phyloP scores from a whole-genome alignment of 164 flowering plant species.

The Nelumbo lutea region DNA sequence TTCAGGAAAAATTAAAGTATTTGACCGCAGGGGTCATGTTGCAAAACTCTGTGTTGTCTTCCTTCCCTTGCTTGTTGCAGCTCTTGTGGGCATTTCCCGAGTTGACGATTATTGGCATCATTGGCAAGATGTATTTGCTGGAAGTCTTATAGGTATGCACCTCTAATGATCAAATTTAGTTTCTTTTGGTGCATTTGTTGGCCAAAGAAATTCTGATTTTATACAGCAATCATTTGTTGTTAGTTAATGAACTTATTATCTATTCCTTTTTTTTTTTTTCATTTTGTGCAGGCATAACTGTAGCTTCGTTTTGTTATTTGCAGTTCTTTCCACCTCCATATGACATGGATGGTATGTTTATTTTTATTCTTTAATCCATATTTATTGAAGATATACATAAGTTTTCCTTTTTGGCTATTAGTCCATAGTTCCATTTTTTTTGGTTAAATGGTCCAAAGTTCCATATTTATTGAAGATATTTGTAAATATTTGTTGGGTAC shows the following conservation, averaged over 20 bases:
- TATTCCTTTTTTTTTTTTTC: too few relatives aligned
- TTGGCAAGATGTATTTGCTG: conserved; percentile 80
- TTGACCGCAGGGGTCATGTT: conserved; percentile 61
- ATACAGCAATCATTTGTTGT: too few relatives aligned
- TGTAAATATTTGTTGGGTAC: too few relatives aligned
- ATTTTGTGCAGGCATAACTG: conserved; percentile 35
- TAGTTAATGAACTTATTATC: background rate
- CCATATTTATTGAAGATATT: too few relatives aligned
- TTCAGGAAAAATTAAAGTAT: conserved; percentile 59
- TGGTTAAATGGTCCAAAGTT: too few relatives aligned
- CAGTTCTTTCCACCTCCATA: conserved; percentile 65
- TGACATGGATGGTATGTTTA: conserved; percentile 36
- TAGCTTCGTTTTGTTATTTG: conserved; percentile 51
- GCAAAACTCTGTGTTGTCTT: conserved; percentile 63
- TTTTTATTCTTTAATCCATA: background rate
- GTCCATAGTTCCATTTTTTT: too few relatives aligned
- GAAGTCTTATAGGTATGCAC: conserved; percentile 56
- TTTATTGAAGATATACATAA: too few relatives aligned
- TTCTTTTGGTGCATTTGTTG: background rate
- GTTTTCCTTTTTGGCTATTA: too few relatives aligned
- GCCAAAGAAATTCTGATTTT: background rate
- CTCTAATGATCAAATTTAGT: background rate
- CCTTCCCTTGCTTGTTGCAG: conserved; percentile 55
- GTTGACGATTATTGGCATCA: conserved; percentile 88
- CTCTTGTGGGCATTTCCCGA: conserved; percentile 65